These are phyloP conservation scores for Lathyrus tuberosus DNA, from an alignment of 306 rosid genomes.

Conservation along the genomic window DNA sequence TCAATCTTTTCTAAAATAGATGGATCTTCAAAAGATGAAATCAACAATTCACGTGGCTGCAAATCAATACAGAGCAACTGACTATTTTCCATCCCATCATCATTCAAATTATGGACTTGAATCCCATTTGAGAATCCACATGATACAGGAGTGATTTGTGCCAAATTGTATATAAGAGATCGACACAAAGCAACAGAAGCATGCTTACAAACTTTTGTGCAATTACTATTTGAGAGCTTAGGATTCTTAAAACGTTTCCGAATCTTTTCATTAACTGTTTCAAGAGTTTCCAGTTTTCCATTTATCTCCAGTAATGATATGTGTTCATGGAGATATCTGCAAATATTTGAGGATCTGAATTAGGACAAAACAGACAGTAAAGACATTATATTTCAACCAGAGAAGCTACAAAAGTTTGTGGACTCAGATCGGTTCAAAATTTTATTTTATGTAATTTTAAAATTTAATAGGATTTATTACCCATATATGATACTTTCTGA, in stretches of 20 bases:
- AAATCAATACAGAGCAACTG: slow-evolving; percentile 81
- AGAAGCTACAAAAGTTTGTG: slow-evolving; percentile 29
- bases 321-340: slow-evolving; percentile 88
- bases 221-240: slow-evolving; percentile 70
- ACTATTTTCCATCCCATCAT: slow-evolving; percentile 57
- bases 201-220: slow-evolving; percentile 86
- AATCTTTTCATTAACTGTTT: slow-evolving; percentile 90
- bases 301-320: slow-evolving; percentile 67
- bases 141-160: slow-evolving; percentile 65
- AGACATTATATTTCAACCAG: slow-evolving; percentile 23
- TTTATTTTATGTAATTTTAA: not conserved
- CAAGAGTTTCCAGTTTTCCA: slow-evolving; percentile 83
- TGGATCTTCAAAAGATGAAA: slow-evolving; percentile 76
- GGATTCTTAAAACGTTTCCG: slow-evolving; percentile 95
- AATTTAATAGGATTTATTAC: slow-evolving; percentile 52
- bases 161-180: slow-evolving; percentile 75
- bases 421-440: slow-evolving; percentile 23
- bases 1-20: slow-evolving; percentile 58
- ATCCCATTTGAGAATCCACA: slow-evolving; percentile 52
- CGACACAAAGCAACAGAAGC: slow-evolving; percentile 96
- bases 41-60: slow-evolving; percentile 78
- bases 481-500: slow-evolving; percentile 75
- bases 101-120: slow-evolving; percentile 52
- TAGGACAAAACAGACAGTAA: slow-evolving; percentile 30
- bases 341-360: slow-evolving; percentile 38